Base-by-base conservation (phyloP, 2,329 filamentous ascomycete genomes). In the Setomelanomma holmii region DNA sequence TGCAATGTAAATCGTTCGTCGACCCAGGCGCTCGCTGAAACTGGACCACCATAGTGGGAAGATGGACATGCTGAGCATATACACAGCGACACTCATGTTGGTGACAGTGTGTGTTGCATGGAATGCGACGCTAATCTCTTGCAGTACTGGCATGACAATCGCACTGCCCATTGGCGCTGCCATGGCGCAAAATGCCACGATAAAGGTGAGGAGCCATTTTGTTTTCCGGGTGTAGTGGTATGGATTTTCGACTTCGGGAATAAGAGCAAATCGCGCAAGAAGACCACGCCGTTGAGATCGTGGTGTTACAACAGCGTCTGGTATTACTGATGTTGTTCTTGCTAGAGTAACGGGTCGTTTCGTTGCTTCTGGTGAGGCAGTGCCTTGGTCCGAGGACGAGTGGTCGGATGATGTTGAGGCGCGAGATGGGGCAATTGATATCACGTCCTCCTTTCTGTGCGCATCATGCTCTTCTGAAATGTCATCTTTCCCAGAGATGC, bases 131-230 rank as follows among this genome's bases (percentile, higher is more conserved):
- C 66, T 60, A 11, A 77, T 74, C 10, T 74, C 71, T 17, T 66
- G 64, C 19, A 77, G 57, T 2, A 69, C 70, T 5, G 75, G 91
- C 63, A 93, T 88, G 51, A 96, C 86, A 48, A 96, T 92, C 1
- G 89, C 85, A 22, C 89, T 93, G 1, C 93, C 93, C 78, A 96
- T 86, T 0, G 93, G 93, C 1, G 89, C 91, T 0, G 86, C 89
- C 12, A 88, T 86, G 1, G 86, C 91, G 2, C 91, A 91, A 14
- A 93, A 68, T 1, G 91, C 89, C 40, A 96, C 84, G 41, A 93
- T 84, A 30, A 86, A 63, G 0, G 92, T 96, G 59, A 97, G 86
- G 54, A 85, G 82, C 92, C 92, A 96, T 84, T 96, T 96, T 12
- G 85, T 90, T 43, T 78, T 82, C 27, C 84, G 83, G 10, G 82